A percentile compares a stretch with the other conserved stretches of the same genome.
Conservation (phyloP, 441 rosid species). For the Corymbia calophylla region DNA sequence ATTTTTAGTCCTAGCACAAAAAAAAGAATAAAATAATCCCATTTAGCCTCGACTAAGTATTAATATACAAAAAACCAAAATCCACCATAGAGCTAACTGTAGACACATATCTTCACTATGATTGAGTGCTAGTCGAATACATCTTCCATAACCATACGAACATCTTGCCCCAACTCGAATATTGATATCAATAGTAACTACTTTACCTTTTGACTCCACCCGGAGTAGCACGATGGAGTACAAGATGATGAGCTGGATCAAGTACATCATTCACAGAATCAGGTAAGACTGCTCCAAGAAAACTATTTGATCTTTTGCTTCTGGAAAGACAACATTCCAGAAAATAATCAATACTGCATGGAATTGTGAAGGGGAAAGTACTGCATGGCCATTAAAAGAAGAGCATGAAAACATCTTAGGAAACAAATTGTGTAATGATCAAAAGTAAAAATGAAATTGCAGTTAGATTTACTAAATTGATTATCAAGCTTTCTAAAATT, state of each 20-base stretch:
- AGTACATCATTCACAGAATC: constrained; percentile 70
- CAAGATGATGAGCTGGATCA: constrained; percentile 74
- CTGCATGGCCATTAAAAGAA: background rate
- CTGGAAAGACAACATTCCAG: constrained; percentile 20
- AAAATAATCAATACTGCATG: background rate
- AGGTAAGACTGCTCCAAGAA: constrained; percentile 77
- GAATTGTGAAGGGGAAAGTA: background rate
- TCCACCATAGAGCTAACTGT: background rate
- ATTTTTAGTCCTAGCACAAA: background rate
- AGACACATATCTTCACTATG: background rate
- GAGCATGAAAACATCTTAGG: background rate
- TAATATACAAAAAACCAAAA: background rate
- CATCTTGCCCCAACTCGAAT: background rate
- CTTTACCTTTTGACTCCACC: constrained; percentile 69
- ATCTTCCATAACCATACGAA: background rate
- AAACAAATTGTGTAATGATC: background rate
- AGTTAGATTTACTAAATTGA: background rate
- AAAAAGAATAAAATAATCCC: background rate
- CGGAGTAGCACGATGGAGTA: constrained; percentile 60
- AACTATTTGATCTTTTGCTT: constrained; percentile 54
- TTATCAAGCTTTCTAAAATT: background rate
- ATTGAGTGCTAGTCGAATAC: background rate
- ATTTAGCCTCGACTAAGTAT: background rate
- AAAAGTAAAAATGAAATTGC: background rate
- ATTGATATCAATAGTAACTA: background rate